phyloP scores from a whole-genome alignment of 129 eudicot species.

The Mikania micrantha region DNA sequence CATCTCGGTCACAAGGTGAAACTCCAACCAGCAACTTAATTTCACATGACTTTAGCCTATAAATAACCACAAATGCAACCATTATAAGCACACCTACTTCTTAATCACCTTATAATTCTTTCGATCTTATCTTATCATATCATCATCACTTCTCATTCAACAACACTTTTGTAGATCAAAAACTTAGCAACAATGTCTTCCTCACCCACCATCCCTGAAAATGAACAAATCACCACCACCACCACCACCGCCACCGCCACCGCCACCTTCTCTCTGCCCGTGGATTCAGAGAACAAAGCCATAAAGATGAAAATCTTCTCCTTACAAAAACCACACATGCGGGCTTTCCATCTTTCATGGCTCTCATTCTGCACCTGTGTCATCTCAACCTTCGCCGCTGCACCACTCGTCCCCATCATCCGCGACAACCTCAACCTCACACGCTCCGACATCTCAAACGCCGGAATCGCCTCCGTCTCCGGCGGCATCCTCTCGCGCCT shows the following conservation, averaged over 20 bases:
- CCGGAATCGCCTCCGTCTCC: constrained; percentile 37
- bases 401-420: constrained; percentile 35
- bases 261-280: constrained; percentile 12
- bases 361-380: constrained; percentile 32
- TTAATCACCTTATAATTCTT: no score
- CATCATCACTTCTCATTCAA: neutral
- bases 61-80: constrained; percentile 1
- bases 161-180: neutral
- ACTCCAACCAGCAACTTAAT: no score
- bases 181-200: constrained; percentile 16
- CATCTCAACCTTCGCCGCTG: constrained; percentile 32
- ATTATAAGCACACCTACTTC: constrained; percentile 35
- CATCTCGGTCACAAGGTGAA: no score
- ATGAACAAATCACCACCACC: neutral
- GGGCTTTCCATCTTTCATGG: constrained; percentile 36
- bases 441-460: constrained; percentile 32
- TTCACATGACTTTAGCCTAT: no score
- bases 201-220: neutral
- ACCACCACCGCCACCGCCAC: neutral
- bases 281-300: constrained; percentile 29
- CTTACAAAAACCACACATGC: constrained; percentile 24
- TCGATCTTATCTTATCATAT: constrained; percentile 1
- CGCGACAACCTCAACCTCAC: constrained; percentile 37
- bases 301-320: constrained; percentile 23
- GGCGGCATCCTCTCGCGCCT: constrained; percentile 46